These are phyloP conservation scores for Lachnellula willkommii DNA, from an alignment of 2,329 filamentous ascomycete genomes.

Conservation along the genomic window DNA sequence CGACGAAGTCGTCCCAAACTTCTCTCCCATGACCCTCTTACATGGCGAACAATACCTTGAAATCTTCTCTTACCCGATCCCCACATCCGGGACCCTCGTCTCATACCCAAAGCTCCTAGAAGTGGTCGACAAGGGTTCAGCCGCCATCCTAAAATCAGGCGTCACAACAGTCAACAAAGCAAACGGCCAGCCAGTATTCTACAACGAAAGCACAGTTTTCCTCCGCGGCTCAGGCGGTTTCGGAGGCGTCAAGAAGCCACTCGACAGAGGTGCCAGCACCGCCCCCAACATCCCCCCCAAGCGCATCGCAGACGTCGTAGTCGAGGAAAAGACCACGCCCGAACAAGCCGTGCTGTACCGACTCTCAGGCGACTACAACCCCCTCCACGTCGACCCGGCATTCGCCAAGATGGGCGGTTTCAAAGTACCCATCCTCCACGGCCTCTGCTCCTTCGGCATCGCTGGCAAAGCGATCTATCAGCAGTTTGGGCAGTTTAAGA, in stretches of 20 bases:
- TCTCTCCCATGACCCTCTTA: constrained; percentile 96
- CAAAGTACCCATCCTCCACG: constrained; percentile 89
- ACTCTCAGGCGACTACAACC: constrained; percentile 90
- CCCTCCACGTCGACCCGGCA: constrained; percentile 87
- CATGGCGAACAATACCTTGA: constrained; percentile 99
- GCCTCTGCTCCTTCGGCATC: constrained; percentile 92
- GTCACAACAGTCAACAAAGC: constrained; percentile 78
- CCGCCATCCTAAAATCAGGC: constrained; percentile 75
- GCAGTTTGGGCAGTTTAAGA: constrained; percentile 77
- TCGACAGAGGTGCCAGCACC: constrained; percentile 74
- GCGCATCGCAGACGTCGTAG: constrained; percentile 71
- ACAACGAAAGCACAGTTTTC: constrained; percentile 94
- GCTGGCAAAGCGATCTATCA: constrained; percentile 85
- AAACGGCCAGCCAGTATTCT: constrained; percentile 87
- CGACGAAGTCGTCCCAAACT: constrained; percentile 85
- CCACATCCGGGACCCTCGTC: constrained; percentile 71
- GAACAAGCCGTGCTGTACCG: constrained; percentile 94
- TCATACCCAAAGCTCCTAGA: constrained; percentile 80
- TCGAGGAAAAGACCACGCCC: constrained; percentile 79
- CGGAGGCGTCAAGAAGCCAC: constrained; percentile 71
- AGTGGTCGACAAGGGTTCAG: constrained; percentile 91
- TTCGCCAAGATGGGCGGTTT: constrained; percentile 96
- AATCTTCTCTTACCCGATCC: constrained; percentile 85
- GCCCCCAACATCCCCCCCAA: constrained; percentile 72
- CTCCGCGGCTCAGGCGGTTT: constrained; percentile 88